Base-by-base conservation (phyloP, 352 stramenopile genomes). In the Pilasporangium apinafurcum region DNA sequence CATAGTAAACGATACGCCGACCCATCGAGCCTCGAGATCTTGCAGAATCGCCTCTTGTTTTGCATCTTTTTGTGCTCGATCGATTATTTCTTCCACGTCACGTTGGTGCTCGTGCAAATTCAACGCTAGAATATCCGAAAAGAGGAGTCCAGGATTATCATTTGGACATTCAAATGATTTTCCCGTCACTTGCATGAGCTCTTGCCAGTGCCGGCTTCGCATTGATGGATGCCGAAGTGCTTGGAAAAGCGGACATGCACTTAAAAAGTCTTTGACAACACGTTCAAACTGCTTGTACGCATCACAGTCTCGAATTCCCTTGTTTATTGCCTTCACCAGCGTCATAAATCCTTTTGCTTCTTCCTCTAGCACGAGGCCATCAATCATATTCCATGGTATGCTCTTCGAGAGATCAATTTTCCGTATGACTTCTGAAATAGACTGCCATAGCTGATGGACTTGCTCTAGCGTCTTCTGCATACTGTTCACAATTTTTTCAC, bases 321-420 rank as follows among this genome's bases (percentile, higher is more conserved):
- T 96, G 53, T 70, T 68, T 0, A 89, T 80, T 10, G 74, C 67
- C 54, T 98, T 98, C 8, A 97, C 82, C 8, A 96, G 75, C 33
- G 53, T 59, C 44, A 88, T 50, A 37, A 92, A 87, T 7, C 51
- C 41, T 54, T 98, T 98, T 9, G 83, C 83, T 48, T 95, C 91
- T 59, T 98, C 93, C 52, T 98, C 95, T 8, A 98, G 53, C 17
- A 92, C 71, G 22, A 97, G 67, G 3, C 87, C 74, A 47, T 97
- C 81, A 13, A 98, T 73, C 64, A 96, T 79, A 29, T 61, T 72
- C 95, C 95, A 98, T 24, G 96, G 74, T 45, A 96, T 70, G 26
- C 89, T 77, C 56, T 92, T 86, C 0, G 70, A 86, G 26, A 92
- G 56, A 27, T 86, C 67, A 26, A 98, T 90, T 59, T 97, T 97